phyloP scores from a whole-genome alignment of 73 alveolate genomes.

The Stentor roeselii region DNA sequence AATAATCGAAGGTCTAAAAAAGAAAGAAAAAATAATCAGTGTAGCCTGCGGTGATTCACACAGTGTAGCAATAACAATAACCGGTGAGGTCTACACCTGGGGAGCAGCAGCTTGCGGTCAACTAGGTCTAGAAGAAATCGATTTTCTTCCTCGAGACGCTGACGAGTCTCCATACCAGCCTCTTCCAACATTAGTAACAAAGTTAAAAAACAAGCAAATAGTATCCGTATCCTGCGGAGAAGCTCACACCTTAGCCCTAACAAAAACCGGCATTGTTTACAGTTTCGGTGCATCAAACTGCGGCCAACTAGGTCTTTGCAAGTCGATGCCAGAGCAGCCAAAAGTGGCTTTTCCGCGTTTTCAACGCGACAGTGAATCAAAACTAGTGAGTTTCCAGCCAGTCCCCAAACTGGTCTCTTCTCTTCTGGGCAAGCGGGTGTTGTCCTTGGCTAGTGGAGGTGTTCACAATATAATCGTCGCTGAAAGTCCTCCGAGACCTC shows the following conservation, averaged over 20 bases:
- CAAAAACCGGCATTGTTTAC: constrained; percentile 66
- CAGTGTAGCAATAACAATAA: constrained; percentile 84
- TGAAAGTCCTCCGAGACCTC: constrained; percentile 52
- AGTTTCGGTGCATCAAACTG: constrained; percentile 82
- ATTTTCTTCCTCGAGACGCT: constrained; percentile 54
- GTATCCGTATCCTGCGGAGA: constrained; percentile 84
- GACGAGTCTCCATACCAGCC: constrained; percentile 81
- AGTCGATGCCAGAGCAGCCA: constrained; percentile 27
- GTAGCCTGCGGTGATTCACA: constrained; percentile 95
- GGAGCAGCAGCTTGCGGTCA: constrained; percentile 94
- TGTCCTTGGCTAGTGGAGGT: constrained; percentile 62
- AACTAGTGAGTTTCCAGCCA: constrained; percentile 35
- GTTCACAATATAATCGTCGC: constrained; percentile 68
- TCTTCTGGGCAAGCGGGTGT: constrained; percentile 49
- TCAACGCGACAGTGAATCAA: not conserved
- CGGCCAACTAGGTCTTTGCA: constrained; percentile 62
- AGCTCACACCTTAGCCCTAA: constrained; percentile 64
- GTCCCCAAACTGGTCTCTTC: constrained; percentile 48
- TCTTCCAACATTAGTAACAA: constrained; percentile 55
- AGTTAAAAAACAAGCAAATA: constrained; percentile 58
- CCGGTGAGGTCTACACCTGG: constrained; percentile 85
- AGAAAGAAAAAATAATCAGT: constrained; percentile 37
- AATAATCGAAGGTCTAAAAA: constrained; percentile 49
- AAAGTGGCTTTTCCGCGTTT: not conserved
- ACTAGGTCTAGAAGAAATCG: constrained; percentile 69